A percentile compares a stretch with the other conserved stretches of the same genome.
phyloP scores from a whole-genome alignment of 2,329 filamentous ascomycete species.

The Venturia effusa region DNA sequence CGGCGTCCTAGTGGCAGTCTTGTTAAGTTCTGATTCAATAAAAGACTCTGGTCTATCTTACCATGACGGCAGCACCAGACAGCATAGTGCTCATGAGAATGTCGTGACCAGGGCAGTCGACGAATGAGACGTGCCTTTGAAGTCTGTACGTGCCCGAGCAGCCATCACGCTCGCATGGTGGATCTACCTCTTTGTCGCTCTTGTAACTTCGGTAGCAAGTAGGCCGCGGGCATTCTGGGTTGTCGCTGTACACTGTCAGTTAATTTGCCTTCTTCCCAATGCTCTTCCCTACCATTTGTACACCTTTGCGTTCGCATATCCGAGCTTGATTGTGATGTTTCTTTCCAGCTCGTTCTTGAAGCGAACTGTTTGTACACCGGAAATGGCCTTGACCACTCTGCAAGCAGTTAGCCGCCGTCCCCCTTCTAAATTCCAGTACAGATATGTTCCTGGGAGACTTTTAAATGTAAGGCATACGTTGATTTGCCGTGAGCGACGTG shows the following conservation, averaged over 20 bases:
- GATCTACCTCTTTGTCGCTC: slow-evolving; percentile 97
- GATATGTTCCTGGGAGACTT: too few relatives aligned
- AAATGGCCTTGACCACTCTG: slow-evolving; percentile 90
- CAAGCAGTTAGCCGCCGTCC: neutral
- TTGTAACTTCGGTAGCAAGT: slow-evolving; percentile 96
- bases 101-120: slow-evolving; percentile 67
- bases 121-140: slow-evolving; percentile 84
- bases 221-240: slow-evolving; percentile 77
- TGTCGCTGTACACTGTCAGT: slow-evolving; percentile 42
- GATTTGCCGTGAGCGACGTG: slow-evolving; percentile 99
- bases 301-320: slow-evolving; percentile 98
- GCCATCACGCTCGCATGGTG: slow-evolving; percentile 86
- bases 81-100: slow-evolving; percentile 99
- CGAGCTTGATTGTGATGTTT: slow-evolving; percentile 99
- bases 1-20: slow-evolving; percentile 10
- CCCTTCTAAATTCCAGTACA: too few relatives aligned
- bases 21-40: neutral
- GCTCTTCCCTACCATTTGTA: slow-evolving; percentile 62
- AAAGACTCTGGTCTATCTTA: neutral
- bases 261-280: neutral
- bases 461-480: slow-evolving; percentile 35
- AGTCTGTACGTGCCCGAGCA: slow-evolving; percentile 81
- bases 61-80: slow-evolving; percentile 98
- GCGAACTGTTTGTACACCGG: slow-evolving; percentile 93
- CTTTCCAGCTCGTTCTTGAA: slow-evolving; percentile 99